These are phyloP conservation scores for Ceriops zippeliana DNA, from an alignment of 345 rosid genomes.

Conservation along the genomic window DNA sequence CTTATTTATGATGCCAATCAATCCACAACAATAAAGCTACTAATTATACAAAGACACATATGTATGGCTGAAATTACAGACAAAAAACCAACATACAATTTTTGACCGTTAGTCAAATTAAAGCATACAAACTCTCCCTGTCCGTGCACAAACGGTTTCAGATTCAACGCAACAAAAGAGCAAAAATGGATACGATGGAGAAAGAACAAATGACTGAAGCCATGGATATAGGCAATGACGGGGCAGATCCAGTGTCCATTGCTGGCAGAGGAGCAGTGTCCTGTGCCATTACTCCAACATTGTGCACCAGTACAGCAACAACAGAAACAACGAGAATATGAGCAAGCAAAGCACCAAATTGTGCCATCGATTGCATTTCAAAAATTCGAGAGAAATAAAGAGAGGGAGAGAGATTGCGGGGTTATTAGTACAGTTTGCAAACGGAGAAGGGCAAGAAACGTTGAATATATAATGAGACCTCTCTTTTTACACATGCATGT, in stretches of 20 bases:
- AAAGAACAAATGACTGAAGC: conserved; percentile 2
- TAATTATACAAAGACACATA: too few species aligned
- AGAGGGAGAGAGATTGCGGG: too few species aligned
- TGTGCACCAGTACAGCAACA: not conserved
- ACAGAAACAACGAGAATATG: not conserved
- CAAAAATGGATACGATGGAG: conserved; percentile 5
- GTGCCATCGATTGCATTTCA: not conserved
- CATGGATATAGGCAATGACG: conserved; percentile 1
- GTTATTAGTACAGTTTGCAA: too few species aligned
- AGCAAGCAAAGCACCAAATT: not conserved
- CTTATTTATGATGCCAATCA: too few species aligned
- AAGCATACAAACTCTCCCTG: not conserved
- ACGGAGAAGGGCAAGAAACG: not conserved
- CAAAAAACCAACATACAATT: too few species aligned
- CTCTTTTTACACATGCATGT: too few species aligned
- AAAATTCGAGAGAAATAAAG: too few species aligned
- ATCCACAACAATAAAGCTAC: too few species aligned
- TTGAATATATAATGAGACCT: not conserved
- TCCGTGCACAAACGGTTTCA: not conserved
- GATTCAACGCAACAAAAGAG: not conserved
- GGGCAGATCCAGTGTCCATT: conserved; percentile 22
- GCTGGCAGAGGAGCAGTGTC: conserved; percentile 16
- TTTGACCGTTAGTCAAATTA: not conserved
- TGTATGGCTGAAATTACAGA: too few species aligned
- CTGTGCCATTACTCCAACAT: conserved; percentile 16